Evolutionary conservation across 148 eudicot species (phyloP), one percentile per base, ranked within the genome.

Genomic region (Silene conica): DNA sequence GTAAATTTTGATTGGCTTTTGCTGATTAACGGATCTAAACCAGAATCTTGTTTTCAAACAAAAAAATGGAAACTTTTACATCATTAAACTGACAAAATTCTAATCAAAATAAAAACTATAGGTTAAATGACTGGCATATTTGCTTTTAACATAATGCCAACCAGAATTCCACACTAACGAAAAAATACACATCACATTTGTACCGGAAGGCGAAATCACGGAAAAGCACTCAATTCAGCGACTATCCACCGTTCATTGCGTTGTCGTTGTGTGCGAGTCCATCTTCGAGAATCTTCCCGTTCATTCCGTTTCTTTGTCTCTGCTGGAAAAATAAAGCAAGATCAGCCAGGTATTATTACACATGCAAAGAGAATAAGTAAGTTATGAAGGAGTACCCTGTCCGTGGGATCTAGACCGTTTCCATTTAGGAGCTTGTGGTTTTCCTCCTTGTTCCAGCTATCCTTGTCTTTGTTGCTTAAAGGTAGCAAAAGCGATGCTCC

Each of bases 281-380:
- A 45, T 91, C 87, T 31, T 93, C 97, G 66, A 78, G 57, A 14
- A 80, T 79, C 84, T 93, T 93, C 20, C 97, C 97, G 70, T 93
- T 91, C 76, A 87, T 79, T 73, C 89, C 97, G 45, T 88, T 91
- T 80, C 92, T 88, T 73, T 80, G 85, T 71, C 98, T 86, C 98
- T 93, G 94, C 31, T 67, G 46, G 14, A 69, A 25, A 60, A 22
- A 54, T 58, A 10, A 21, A 19, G 63, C 67, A 59, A 28, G 26
- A 74, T 15, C 31, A 45, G 69, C 28, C 60, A 65, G 56, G 15
- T 28, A 13, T 50, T 11, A 46, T 25, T 64, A 34, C 16, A 38
- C 45, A 52, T 8, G 13, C 46, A 71, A 69, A 22, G 46, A 14
- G 28, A 3, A 16, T 61, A 21, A 6, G 11, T 14, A 58, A 41